phyloP scores from a whole-genome alignment of 805 yeast genomes.

The Clavispora phyllophila region DNA sequence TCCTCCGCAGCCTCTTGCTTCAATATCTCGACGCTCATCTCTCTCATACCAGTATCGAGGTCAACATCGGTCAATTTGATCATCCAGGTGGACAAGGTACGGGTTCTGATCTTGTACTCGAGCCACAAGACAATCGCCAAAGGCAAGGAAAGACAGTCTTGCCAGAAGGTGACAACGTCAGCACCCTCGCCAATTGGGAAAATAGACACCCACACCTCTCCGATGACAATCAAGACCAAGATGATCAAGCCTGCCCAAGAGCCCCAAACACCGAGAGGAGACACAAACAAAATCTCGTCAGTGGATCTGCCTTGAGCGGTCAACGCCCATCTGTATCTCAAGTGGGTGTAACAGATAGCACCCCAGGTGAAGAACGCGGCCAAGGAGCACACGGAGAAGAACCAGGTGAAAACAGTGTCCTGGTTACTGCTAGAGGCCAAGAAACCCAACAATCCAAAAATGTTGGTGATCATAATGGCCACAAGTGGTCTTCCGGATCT shows the following conservation, averaged over 20 bases:
- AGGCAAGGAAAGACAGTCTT: conserved; percentile 41
- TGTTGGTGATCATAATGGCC: conserved; percentile 46
- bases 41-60: conserved; percentile 53
- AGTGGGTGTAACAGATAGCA: conserved; percentile 36
- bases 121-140: conserved; percentile 40
- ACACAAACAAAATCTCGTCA: conserved; percentile 30
- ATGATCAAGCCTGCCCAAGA: conserved; percentile 29
- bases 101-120: conserved; percentile 35
- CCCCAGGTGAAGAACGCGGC: conserved; percentile 40
- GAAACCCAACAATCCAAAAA: conserved; percentile 39
- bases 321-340: conserved; percentile 39
- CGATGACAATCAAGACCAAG: conserved; percentile 29
- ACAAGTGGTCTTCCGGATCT: conserved; percentile 63
- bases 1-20: conserved; percentile 35
- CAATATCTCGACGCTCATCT: conserved; percentile 32
- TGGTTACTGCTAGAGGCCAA: conserved; percentile 29
- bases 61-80: conserved; percentile 49
- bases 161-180: conserved; percentile 40
- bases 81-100: conserved; percentile 26
- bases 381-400: conserved; percentile 37
- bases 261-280: conserved; percentile 35
- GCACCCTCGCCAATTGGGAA: conserved; percentile 31
- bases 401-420: conserved; percentile 34
- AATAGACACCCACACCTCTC: conserved; percentile 37
- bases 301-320: conserved; percentile 26